Percentiles rank a stretch among this genome's conserved stretches.
Evolutionary conservation across 805 yeast genomes (phyloP).

Genomic region (Zygosaccharomyces bailii): DNA sequence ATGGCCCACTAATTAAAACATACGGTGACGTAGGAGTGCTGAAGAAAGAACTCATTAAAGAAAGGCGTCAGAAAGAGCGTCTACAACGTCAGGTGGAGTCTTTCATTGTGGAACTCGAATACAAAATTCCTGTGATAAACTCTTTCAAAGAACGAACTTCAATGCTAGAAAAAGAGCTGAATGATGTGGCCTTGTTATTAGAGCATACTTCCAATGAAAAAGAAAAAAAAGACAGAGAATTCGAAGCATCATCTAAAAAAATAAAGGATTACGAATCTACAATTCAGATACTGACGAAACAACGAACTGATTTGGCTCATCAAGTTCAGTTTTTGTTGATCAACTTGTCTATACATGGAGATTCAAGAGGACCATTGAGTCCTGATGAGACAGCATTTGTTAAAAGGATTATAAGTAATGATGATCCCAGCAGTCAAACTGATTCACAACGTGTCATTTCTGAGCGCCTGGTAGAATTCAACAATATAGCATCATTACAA

Average conservation of each 20-base stretch:
- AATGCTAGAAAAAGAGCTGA: slow-evolving; percentile 52
- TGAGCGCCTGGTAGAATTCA: slow-evolving; percentile 69
- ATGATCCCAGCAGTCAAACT: slow-evolving; percentile 39
- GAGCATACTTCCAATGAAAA: slow-evolving; percentile 53
- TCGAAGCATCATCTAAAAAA: slow-evolving; percentile 22
- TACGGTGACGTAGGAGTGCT: slow-evolving; percentile 62
- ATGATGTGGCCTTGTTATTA: slow-evolving; percentile 51
- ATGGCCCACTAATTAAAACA: slow-evolving; percentile 28
- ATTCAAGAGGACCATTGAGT: slow-evolving; percentile 59
- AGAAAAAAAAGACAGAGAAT: slow-evolving; percentile 35
- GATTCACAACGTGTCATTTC: slow-evolving; percentile 74
- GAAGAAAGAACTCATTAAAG: slow-evolving; percentile 63
- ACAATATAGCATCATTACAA: slow-evolving; percentile 63
- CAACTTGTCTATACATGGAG: slow-evolving; percentile 57
- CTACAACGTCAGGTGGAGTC: slow-evolving; percentile 67
- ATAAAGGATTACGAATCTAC: slow-evolving; percentile 36
- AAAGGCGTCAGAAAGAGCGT: slow-evolving; percentile 65
- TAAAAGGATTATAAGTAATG: slow-evolving; percentile 44
- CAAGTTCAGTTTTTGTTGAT: slow-evolving; percentile 76
- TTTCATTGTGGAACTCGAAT: slow-evolving; percentile 72
- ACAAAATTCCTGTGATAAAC: slow-evolving; percentile 70
- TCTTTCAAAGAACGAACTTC: slow-evolving; percentile 60
- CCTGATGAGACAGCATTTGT: slow-evolving; percentile 63
- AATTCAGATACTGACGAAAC: slow-evolving; percentile 46
- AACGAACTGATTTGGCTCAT: slow-evolving; percentile 69